These are phyloP conservation scores for Termitomyces sp. DNA, from an alignment of 768 basidiomycete genomes.

Conservation along the genomic window DNA sequence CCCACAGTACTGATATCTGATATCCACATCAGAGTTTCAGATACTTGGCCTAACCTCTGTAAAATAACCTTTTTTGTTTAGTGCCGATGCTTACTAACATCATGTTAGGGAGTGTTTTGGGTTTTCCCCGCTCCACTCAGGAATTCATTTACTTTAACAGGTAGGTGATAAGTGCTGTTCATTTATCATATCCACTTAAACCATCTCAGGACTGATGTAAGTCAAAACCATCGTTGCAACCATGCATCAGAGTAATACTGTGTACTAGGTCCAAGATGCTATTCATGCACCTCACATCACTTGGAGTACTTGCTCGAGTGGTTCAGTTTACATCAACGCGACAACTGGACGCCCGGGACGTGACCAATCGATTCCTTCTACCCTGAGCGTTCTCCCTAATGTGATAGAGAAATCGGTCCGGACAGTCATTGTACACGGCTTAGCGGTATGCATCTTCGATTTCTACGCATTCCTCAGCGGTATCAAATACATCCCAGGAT, in stretches of 20 bases:
- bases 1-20: not conserved
- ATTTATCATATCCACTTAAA: not conserved
- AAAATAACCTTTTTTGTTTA: not conserved
- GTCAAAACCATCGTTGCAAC: not conserved
- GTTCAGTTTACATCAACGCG: conserved; percentile 47
- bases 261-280: conserved; percentile 33
- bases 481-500: conserved; percentile 19
- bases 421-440: conserved; percentile 61
- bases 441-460: conserved; percentile 41
- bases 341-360: conserved; percentile 25
- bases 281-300: conserved; percentile 63
- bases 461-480: not conserved
- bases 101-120: conserved; percentile 49
- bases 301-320: conserved; percentile 51
- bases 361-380: conserved; percentile 56
- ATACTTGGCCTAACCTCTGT: conserved; percentile 47
- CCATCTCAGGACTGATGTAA: conserved; percentile 28
- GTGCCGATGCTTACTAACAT: not conserved
- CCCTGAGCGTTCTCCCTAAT: conserved; percentile 57
- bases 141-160: conserved; percentile 52
- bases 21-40: conserved; percentile 32
- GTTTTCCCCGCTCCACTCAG: conserved; percentile 59
- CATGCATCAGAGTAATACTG: not conserved
- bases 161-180: conserved; percentile 16
- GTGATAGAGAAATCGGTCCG: conserved; percentile 66